Base-by-base conservation (phyloP, 805 yeast genomes). In the Brettanomyces bruxellensis region DNA sequence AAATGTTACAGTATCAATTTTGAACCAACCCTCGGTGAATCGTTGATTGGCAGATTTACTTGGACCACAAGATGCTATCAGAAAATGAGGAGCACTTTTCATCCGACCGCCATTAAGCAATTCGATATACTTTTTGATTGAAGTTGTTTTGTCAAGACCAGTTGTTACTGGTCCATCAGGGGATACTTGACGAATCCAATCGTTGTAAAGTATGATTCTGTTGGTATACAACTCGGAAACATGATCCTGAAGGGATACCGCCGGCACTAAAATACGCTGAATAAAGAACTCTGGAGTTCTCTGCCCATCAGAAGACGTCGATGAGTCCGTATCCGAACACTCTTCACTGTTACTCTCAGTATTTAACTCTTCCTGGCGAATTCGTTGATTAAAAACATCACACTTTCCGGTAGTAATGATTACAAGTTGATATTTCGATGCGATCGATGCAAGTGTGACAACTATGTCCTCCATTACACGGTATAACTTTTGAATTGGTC, bases 251-350 rank as follows among this genome's bases (percentile, higher is more conserved):
- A 63, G 40, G 4, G 66, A 58, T 9, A 63, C 45, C 4, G 51
- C 51, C 1, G 67, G 67, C 1, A 63, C 65, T n/a, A 63, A 47
- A 7, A 62, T 59, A 34, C 53, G 55, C 47, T 62, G 66, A n/a
- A 51, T 49, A 9, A 61, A 53, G 25, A 46, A 55, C n/a, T 46
- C 14, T 6, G 22, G 37, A 8, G 12, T 42, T 14, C 25, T 34
- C 28, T 11, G 25, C 12, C n/a, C 14, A 28, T 9, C 11, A 28
- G 11, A 9, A 7, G 32, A 28, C 4, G 25, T 22, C 8, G 34
- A 36, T 35, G 43, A 46, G 5, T 45, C 40, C 5, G 45, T 45
- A 22, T 42, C 48, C 9, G 39, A 51, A 13, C 43, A 40, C 23
- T 48, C 51, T 13, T 44, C 48, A 14, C 24, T 46, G 8, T 45